Evolutionary conservation across 1,284 basidiomycete species (phyloP).

Genomic region (Anthracocystis panici-leucophaei): DNA sequence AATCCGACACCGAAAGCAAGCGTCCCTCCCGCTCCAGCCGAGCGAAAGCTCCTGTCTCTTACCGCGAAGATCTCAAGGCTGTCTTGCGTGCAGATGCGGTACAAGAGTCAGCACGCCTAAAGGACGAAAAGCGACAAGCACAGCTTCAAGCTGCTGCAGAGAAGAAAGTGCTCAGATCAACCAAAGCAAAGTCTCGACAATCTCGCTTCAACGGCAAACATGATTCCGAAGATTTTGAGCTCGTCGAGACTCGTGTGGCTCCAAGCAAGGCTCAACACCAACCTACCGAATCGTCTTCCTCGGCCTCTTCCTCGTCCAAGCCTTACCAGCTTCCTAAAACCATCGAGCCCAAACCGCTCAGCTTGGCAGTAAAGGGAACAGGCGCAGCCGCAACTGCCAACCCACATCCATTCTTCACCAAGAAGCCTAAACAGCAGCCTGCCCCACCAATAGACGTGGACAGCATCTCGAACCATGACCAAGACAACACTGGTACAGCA

Average conservation of each 20-base stretch:
- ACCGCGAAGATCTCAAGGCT: constrained; percentile 50
- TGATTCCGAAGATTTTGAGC: constrained; percentile 20
- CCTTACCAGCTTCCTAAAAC: constrained; percentile 6
- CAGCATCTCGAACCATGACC: neutral
- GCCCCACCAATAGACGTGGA: constrained; percentile 6
- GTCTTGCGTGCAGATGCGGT: constrained; percentile 41
- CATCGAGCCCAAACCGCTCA: constrained; percentile 25
- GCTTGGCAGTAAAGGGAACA: constrained; percentile 40
- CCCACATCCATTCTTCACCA: constrained; percentile 43
- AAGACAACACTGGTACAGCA: neutral
- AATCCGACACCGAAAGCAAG: constrained; percentile 9
- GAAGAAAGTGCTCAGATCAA: constrained; percentile 12
- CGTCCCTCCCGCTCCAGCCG: constrained; percentile 27
- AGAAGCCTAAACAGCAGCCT: constrained; percentile 22
- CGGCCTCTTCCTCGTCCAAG: neutral
- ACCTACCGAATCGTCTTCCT: neutral
- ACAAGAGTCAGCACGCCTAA: constrained; percentile 27
- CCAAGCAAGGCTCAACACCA: neutral
- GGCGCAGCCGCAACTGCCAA: constrained; percentile 11
- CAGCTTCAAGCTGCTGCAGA: constrained; percentile 9
- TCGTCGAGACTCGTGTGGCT: constrained; percentile 21
- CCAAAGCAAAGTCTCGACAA: neutral
- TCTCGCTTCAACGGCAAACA: neutral
- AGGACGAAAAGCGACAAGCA: constrained; percentile 20
- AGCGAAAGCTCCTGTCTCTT: constrained; percentile 32